Conservation (phyloP, 2,329 filamentous ascomycete genomes). For the Diaporthe batatas region DNA sequence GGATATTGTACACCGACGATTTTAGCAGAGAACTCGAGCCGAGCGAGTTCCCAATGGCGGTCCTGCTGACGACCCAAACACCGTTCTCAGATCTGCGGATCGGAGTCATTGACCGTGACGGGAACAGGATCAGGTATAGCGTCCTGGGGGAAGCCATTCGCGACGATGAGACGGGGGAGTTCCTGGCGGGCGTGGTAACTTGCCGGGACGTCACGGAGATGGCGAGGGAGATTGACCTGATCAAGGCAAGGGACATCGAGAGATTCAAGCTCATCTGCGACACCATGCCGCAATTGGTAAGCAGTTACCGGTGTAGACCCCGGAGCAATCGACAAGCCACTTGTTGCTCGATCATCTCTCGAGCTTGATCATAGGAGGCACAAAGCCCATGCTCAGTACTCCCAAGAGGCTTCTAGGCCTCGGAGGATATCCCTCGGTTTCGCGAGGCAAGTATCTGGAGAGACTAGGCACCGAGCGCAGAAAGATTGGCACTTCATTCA, state of each 20-base stretch:
- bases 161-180: constrained; percentile 77
- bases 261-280: constrained; percentile 83
- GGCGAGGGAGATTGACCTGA: constrained; percentile 75
- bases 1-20: constrained; percentile 74
- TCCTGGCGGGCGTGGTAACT: constrained; percentile 79
- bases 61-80: constrained; percentile 72
- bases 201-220: constrained; percentile 80
- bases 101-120: constrained; percentile 70
- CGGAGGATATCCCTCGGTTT: constrained; percentile 21
- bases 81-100: constrained; percentile 71
- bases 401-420: constrained; percentile 14
- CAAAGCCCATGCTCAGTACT: not conserved
- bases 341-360: not conserved
- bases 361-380: not conserved
- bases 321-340: not conserved
- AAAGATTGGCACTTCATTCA: not conserved
- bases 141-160: constrained; percentile 75
- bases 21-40: constrained; percentile 70
- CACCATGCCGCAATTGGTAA: constrained; percentile 74
- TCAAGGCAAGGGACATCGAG: constrained; percentile 78
- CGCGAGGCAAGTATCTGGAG: constrained; percentile 25
- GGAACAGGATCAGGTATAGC: constrained; percentile 72
- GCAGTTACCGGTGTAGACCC: constrained; percentile 20
- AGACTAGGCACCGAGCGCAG: not conserved
- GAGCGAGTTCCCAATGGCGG: constrained; percentile 75